phyloP scores from a whole-genome alignment of 1,284 basidiomycete genomes.

The Rhodotorula mucilaginosa region DNA sequence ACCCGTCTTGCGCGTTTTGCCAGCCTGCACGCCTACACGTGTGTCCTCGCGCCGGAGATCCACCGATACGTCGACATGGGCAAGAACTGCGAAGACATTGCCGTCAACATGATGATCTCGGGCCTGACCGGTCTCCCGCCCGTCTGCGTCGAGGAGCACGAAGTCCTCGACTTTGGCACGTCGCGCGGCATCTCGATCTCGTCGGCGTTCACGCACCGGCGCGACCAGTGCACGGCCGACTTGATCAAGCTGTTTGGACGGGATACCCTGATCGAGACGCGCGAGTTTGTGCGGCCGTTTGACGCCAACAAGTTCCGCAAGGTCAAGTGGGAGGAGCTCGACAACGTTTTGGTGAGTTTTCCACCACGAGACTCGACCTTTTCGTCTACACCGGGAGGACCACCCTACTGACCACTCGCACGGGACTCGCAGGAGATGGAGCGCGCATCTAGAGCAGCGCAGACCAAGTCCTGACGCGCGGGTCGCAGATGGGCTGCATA shows the following conservation, averaged over 20 bases:
- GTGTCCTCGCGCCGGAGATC: constrained; percentile 3
- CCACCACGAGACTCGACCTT: not conserved
- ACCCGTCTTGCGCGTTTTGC: not conserved
- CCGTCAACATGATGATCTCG: constrained; percentile 9
- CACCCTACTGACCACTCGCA: not conserved
- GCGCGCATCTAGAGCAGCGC: not conserved
- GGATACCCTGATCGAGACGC: constrained; percentile 3
- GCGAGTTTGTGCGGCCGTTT: constrained; percentile 3
- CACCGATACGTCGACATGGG: constrained; percentile 12
- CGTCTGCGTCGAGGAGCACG: constrained; percentile 9
- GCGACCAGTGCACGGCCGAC: constrained; percentile 7
- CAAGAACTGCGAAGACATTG: constrained; percentile 12
- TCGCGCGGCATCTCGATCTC: constrained; percentile 6
- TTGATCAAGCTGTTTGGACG: constrained; percentile 6
- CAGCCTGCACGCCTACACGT: constrained; percentile 7
- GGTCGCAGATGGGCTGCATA: not conserved
- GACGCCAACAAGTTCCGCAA: constrained; percentile 14
- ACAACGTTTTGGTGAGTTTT: not conserved
- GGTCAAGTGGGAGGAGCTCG: constrained; percentile 7
- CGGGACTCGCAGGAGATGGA: not conserved
- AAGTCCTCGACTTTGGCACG: constrained; percentile 10
- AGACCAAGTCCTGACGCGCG: not conserved
- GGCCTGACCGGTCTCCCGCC: constrained; percentile 4
- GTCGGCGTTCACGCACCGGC: constrained; percentile 1
- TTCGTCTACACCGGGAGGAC: not conserved